Conservation (phyloP, 2,329 filamentous ascomycete genomes). For the Cladosporium sp. region DNA sequence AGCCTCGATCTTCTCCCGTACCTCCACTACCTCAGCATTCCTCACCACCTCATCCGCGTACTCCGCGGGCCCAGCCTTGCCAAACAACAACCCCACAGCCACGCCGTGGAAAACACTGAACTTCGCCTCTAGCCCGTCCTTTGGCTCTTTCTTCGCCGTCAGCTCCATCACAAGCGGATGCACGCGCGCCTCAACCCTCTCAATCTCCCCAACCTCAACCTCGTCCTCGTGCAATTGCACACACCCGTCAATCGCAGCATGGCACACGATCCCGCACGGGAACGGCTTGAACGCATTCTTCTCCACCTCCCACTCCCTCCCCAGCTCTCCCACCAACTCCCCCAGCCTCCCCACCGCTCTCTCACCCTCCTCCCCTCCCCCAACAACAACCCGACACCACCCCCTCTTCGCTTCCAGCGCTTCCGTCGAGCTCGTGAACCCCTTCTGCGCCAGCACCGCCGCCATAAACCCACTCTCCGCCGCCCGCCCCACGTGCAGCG, state of each 20-base stretch:
- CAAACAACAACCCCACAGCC: constrained; percentile 46
- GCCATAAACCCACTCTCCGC: constrained; percentile 48
- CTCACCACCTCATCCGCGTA: constrained; percentile 45
- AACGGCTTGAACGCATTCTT: constrained; percentile 53
- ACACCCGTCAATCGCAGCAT: constrained; percentile 49
- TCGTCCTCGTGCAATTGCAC: constrained; percentile 42
- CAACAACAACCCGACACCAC: constrained; percentile 46
- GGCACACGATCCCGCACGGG: constrained; percentile 52
- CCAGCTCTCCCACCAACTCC: constrained; percentile 33
- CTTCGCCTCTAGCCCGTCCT: constrained; percentile 47
- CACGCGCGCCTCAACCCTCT: constrained; percentile 38
- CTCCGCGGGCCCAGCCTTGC: constrained; percentile 46
- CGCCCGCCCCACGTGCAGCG: constrained; percentile 49
- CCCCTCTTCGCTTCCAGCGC: constrained; percentile 49
- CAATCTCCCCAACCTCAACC: constrained; percentile 29
- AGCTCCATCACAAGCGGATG: constrained; percentile 50
- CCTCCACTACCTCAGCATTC: constrained; percentile 34
- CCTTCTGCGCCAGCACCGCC: constrained; percentile 41
- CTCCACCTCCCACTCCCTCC: constrained; percentile 45
- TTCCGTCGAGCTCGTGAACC: constrained; percentile 43
- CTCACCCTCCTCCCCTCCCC: constrained; percentile 24
- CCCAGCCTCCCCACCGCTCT: constrained; percentile 29
- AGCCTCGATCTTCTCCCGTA: constrained; percentile 44
- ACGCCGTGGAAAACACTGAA: constrained; percentile 52
- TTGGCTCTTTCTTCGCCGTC: constrained; percentile 45